Conservation (phyloP, 2,329 filamentous ascomycete genomes). For the Penicillium palitans region DNA sequence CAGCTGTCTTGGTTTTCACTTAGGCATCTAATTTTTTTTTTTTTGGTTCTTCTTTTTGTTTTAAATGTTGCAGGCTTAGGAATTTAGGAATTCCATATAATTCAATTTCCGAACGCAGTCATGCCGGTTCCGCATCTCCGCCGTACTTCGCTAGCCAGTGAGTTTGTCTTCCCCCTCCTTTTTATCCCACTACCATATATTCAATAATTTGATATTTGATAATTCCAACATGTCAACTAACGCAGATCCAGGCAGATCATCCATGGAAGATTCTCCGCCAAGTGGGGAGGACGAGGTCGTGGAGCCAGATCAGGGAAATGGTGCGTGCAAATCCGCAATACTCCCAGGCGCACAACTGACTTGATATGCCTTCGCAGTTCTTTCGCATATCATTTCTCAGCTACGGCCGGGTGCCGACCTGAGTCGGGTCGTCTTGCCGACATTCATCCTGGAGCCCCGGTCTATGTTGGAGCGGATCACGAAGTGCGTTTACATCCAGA, state of each 20-base stretch:
- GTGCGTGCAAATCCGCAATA: slow-evolving; percentile 47
- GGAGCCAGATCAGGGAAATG: slow-evolving; percentile 91
- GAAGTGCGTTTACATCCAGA: slow-evolving; percentile 64
- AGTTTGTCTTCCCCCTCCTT: slow-evolving; percentile 21
- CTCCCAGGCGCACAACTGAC: slow-evolving; percentile 4
- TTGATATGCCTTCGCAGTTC: slow-evolving; percentile 58
- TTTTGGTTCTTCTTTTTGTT: neutral
- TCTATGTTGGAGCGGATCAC: slow-evolving; percentile 99
- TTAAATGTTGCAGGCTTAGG: neutral
- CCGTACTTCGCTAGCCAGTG: slow-evolving; percentile 41
- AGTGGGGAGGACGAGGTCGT: slow-evolving; percentile 74
- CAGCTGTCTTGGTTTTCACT: neutral
- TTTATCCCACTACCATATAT: neutral
- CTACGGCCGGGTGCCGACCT: slow-evolving; percentile 92
- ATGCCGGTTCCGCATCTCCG: slow-evolving; percentile 42
- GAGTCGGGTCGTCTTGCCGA: slow-evolving; percentile 89
- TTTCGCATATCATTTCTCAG: slow-evolving; percentile 96
- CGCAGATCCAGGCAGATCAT: slow-evolving; percentile 52
- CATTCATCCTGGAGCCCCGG: slow-evolving; percentile 94
- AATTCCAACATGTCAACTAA: slow-evolving; percentile 27
- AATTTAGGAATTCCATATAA: neutral
- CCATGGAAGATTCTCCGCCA: slow-evolving; percentile 56
- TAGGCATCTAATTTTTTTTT: neutral
- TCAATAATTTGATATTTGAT: neutral
- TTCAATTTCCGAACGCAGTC: slow-evolving; percentile 24